Base-by-base conservation (phyloP, 202 grass and related monocot genomes). In the Thinopyrum obtusiflorum region DNA sequence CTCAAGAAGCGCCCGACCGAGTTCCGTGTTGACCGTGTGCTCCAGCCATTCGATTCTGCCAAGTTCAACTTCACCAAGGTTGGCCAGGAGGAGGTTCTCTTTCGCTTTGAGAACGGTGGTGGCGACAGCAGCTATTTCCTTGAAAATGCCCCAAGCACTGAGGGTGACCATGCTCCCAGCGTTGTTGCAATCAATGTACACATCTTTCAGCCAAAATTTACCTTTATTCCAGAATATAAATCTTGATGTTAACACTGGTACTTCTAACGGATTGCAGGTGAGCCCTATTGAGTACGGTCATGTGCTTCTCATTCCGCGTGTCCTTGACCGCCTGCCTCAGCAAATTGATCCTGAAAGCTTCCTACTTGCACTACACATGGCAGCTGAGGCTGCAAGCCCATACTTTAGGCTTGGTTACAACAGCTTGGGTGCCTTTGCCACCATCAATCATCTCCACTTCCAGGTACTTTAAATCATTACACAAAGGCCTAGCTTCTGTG, bases 11-110 rank as follows among this genome's bases (percentile, higher is more conserved):
- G 92, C 31, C 82, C 87, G 2, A 92, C 92, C 7, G 89, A 94
- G 75, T 94, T 94, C 73, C 79, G 74, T 14, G 89, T 94, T 25
- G 92, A 94, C 74, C 82, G 89, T 46, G 92, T 94, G 47, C 72
- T 94, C 79, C 92, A 94, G 65, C 92, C 92, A 51, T 94, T 94
- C 31, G 89, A 94, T 73, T 70, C 92, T 57, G 82, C 87, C 47
- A 94, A 94, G 82, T 94, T 94, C 79, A 94, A 94, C 87, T 94
- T 94, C 82, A 94, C 92, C 62, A 94, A 94, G 73, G 92, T 94
- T 35, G 89, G 92, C 61, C 92, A 94, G 87, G 92, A 94, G 82
- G 92, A 94, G 85, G 92, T 94, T 32, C 73, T 94, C 61, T 94
- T 94, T 85, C 87, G 83, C 31, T 91, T 94, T 53, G 92, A 92